Percentiles rank a stretch among this genome's conserved stretches.
Conservation (phyloP, 805 yeast species). For the Candida anglica region DNA sequence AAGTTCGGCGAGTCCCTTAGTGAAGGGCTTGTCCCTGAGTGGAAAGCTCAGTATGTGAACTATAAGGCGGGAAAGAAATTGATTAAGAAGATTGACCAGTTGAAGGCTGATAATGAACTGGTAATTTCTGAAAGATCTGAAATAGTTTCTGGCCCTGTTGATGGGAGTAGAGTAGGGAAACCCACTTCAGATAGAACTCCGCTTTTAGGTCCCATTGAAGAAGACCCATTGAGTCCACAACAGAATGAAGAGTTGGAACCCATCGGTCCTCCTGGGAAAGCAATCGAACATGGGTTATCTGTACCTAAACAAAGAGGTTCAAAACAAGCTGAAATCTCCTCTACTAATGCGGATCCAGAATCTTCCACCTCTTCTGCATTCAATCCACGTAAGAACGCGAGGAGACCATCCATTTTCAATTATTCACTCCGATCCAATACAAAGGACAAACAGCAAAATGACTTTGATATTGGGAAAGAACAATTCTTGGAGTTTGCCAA, state of each 20-base stretch:
- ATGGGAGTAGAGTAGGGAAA: too few relatives aligned
- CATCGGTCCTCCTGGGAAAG: conserved; percentile 8
- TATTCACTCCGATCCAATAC: conserved; percentile 14
- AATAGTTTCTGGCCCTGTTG: too few relatives aligned
- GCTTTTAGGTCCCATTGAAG: conserved; percentile 1
- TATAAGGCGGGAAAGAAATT: conserved; percentile 58
- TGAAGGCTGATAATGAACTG: conserved; percentile 1
- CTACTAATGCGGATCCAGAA: neutral
- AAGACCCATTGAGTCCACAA: neutral
- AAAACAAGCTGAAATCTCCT: neutral
- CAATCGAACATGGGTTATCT: neutral
- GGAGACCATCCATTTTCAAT: conserved; percentile 18
- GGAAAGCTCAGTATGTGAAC: conserved; percentile 80
- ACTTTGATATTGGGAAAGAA: conserved; percentile 31
- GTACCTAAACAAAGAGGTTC: neutral
- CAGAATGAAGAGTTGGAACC: conserved; percentile 1
- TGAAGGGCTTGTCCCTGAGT: conserved; percentile 76
- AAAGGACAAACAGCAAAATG: conserved; percentile 12
- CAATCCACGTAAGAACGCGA: neutral
- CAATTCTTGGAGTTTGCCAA: conserved; percentile 70
- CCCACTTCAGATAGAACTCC: conserved; percentile 1
- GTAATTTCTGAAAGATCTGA: neutral
- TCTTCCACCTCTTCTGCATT: neutral
- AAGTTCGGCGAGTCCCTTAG: conserved; percentile 66
- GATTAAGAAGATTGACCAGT: conserved; percentile 33